phyloP scores from a whole-genome alignment of 1,284 basidiomycete species.

The Schizophyllum amplum region DNA sequence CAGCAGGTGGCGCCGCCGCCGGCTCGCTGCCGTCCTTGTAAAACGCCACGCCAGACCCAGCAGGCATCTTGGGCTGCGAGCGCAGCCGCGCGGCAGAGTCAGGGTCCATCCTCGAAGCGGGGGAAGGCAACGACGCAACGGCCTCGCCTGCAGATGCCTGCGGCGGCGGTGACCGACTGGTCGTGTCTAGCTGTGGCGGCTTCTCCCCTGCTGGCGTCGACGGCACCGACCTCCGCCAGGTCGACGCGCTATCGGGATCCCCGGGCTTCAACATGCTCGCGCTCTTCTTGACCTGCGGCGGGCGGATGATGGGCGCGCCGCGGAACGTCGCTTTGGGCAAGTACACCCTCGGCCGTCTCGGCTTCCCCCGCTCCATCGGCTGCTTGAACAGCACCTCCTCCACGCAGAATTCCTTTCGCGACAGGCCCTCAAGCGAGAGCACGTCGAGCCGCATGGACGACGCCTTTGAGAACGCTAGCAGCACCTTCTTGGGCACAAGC shows the following conservation, averaged over 20 bases:
- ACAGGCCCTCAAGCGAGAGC: slow-evolving; percentile 66
- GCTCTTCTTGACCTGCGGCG: slow-evolving; percentile 38
- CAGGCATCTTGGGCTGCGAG: slow-evolving; percentile 54
- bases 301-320: slow-evolving; percentile 12
- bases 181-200: slow-evolving; percentile 33
- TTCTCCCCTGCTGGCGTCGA: slow-evolving; percentile 12
- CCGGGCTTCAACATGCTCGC: slow-evolving; percentile 32
- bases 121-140: slow-evolving; percentile 22
- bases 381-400: slow-evolving; percentile 65
- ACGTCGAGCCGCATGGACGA: slow-evolving; percentile 53
- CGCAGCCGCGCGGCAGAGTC: slow-evolving; percentile 24
- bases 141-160: slow-evolving; percentile 26
- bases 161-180: slow-evolving; percentile 56
- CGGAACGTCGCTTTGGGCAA: slow-evolving; percentile 33
- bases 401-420: slow-evolving; percentile 50
- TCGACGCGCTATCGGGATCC: slow-evolving; percentile 38
- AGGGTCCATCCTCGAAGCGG: slow-evolving; percentile 15
- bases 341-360: slow-evolving; percentile 34
- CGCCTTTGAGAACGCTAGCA: slow-evolving; percentile 30
- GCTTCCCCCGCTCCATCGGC: slow-evolving; percentile 12
- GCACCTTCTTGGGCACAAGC: slow-evolving; percentile 36
- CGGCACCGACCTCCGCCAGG: slow-evolving; percentile 44
- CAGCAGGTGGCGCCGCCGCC: slow-evolving; percentile 33
- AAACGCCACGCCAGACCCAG: slow-evolving; percentile 64
- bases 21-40: slow-evolving; percentile 53